These are phyloP conservation scores for Didymella glomerata DNA, from an alignment of 2,329 filamentous ascomycete genomes.

Conservation along the genomic window DNA sequence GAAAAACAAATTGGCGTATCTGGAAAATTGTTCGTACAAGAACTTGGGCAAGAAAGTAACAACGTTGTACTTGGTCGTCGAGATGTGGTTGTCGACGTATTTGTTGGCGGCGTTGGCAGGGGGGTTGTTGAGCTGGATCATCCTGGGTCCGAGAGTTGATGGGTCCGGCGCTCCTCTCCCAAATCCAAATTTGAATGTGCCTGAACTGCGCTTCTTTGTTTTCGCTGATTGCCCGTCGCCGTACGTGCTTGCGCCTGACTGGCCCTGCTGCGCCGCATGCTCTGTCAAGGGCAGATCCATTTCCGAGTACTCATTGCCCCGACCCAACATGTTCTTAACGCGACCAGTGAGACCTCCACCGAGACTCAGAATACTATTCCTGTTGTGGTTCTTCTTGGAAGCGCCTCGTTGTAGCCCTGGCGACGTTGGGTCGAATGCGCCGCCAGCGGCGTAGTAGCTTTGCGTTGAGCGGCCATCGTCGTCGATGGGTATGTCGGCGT, in stretches of 20 bases:
- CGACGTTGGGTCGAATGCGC: conserved; percentile 64
- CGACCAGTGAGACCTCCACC: conserved; percentile 87
- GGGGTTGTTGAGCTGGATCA: conserved; percentile 96
- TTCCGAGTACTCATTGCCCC: conserved; percentile 88
- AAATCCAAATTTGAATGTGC: conserved; percentile 92
- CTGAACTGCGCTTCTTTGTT: conserved; percentile 52
- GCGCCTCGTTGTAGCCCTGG: conserved; percentile 57
- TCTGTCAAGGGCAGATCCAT: conserved; percentile 98
- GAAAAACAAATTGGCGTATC: conserved; percentile 99
- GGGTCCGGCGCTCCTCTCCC: conserved; percentile 85
- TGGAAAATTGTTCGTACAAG: conserved; percentile 97
- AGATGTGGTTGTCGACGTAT: conserved; percentile 96
- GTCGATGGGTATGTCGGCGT: conserved; percentile 81
- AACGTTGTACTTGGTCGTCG: conserved; percentile 96
- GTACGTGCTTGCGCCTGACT: conserved; percentile 53
- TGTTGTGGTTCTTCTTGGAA: conserved; percentile 69
- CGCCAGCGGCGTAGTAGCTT: conserved; percentile 77
- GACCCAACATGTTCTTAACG: conserved; percentile 89
- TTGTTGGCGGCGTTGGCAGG: conserved; percentile 89
- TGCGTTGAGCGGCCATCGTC: conserved; percentile 81
- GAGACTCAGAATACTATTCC: conserved; percentile 87
- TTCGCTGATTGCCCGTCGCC: conserved; percentile 38
- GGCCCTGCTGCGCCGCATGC: conserved; percentile 61
- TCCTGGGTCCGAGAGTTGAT: conserved; percentile 85
- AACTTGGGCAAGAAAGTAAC: conserved; percentile 96